Base-by-base conservation (phyloP, 1,284 basidiomycete species). In the Macrocybe sp. region DNA sequence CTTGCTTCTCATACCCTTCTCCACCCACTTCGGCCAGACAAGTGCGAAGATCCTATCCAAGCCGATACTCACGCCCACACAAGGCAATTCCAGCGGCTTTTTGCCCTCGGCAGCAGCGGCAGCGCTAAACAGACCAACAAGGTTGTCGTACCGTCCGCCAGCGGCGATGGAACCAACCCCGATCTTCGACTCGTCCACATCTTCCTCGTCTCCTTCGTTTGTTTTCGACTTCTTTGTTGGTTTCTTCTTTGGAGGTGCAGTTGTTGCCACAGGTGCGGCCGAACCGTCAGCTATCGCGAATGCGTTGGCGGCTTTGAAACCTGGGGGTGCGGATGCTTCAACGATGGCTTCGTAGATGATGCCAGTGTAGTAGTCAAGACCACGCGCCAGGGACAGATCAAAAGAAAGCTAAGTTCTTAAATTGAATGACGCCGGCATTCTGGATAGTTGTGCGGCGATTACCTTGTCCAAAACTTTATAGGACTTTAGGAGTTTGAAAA, bases 151-250 rank as follows among this genome's bases (percentile, higher is more conserved):
- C 40, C 96, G 79, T 9, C 97, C 96, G 12, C 97, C 97, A 0
- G 92, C 97, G 6, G 96, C 97, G 62, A 99, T 97, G 12, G 94
- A 97, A 22, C 96, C 97, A 2, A 99, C 94, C 36, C 97, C 96
- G 32, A 99, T 85, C 50, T 86, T 79, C 2, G 87, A 89, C 64
- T 98, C 96, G 69, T 98, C 96, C 38, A 95, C 72, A 57, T 95
- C 94, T 52, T 94, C 90, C 46, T 92, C 91, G 31, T 86, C 86
- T 10, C 74, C 79, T 2, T 72, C 74, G 7, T 52, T 57, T 0
- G 64, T 55, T 37, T 63, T 64, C n/a, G 52, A 49, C 55, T 76
- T 75, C 55, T 82, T 81, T 58, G 78, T 79, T 44, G 70, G 56
- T 46, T 75, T 64, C 62, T 80, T 85, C 55, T 78, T 76, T 22